phyloP scores from a whole-genome alignment of 1,139 yeast genomes.

The Geotrichum aggregatum region DNA sequence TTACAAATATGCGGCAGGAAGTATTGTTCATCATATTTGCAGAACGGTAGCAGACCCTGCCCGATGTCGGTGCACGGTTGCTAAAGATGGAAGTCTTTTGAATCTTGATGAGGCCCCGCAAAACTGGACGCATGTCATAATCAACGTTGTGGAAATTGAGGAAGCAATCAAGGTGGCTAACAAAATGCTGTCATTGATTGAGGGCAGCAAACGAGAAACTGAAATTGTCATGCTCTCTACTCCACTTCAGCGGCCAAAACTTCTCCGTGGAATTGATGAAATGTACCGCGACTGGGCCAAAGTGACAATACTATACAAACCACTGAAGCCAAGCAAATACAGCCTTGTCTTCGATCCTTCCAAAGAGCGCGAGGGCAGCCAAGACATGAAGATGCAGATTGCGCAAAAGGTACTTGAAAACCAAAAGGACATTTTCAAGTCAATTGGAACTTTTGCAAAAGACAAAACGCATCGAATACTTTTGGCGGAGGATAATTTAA shows the following conservation, averaged over 20 bases:
- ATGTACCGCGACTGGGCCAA: conserved; percentile 18
- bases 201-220: conserved; percentile 18
- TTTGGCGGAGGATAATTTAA: conserved; percentile 84
- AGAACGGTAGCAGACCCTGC: conserved; percentile 33
- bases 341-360: conserved; percentile 34
- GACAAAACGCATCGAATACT: conserved; percentile 47
- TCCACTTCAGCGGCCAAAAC: conserved; percentile 34
- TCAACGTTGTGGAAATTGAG: conserved; percentile 30
- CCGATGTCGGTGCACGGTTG: conserved; percentile 26
- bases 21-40: conserved; percentile 36
- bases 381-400: conserved; percentile 31
- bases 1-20: conserved; percentile 32
- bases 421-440: conserved; percentile 29
- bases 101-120: not conserved
- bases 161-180: conserved; percentile 26
- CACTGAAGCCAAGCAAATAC: conserved; percentile 32
- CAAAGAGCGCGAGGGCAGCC: conserved; percentile 28
- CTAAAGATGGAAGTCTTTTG: conserved; percentile 22
- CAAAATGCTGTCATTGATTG: conserved; percentile 8
- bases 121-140: conserved; percentile 36
- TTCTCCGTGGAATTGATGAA: conserved; percentile 23
- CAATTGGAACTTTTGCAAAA: conserved; percentile 20
- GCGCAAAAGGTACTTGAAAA: conserved; percentile 30
- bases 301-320: conserved; percentile 32
- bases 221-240: conserved; percentile 34